Evolutionary conservation across 345 rosid species (phyloP).

Genomic region (Streptanthus diversifolius): DNA sequence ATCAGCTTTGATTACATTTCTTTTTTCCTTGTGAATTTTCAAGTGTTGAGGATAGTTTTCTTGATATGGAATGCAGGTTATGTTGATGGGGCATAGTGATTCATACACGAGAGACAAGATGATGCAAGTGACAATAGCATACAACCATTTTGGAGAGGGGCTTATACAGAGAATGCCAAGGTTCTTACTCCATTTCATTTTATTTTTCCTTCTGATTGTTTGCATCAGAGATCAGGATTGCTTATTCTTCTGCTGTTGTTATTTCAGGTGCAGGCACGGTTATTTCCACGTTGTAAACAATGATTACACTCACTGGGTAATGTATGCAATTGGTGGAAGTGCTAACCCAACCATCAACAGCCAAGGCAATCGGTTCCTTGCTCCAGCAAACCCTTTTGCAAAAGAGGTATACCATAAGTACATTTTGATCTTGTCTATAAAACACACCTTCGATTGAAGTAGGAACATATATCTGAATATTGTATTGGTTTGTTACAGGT

Average conservation of each 20-base stretch:
- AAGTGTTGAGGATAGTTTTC: background rate
- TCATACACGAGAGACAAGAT: constrained; percentile 83
- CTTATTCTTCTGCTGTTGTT: background rate
- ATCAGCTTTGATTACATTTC: background rate
- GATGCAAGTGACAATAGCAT: constrained; percentile 96
- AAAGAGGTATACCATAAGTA: constrained; percentile 43
- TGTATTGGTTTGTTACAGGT: constrained; percentile 33
- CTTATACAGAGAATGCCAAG: constrained; percentile 99
- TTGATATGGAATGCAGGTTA: constrained; percentile 49
- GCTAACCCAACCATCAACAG: constrained; percentile 96
- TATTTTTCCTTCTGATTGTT: background rate
- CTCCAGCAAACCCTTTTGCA: constrained; percentile 69
- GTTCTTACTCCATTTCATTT: constrained; percentile 18
- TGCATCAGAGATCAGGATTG: background rate
- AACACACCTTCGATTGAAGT: background rate
- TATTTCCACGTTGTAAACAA: constrained; percentile 98
- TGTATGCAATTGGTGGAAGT: constrained; percentile 99
- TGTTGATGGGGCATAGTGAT: constrained; percentile 97
- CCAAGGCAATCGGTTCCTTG: constrained; percentile 92
- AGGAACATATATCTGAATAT: background rate
- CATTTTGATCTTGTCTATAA: background rate
- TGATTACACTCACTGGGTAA: constrained; percentile 96
- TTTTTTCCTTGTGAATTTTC: background rate
- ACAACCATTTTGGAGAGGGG: constrained; percentile 98
- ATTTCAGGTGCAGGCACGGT: constrained; percentile 88